Evolutionary conservation across 192 early-diverging fungal species (phyloP), one percentile per base, ranked within the genome.

Genomic region (Coemansia sp.): DNA sequence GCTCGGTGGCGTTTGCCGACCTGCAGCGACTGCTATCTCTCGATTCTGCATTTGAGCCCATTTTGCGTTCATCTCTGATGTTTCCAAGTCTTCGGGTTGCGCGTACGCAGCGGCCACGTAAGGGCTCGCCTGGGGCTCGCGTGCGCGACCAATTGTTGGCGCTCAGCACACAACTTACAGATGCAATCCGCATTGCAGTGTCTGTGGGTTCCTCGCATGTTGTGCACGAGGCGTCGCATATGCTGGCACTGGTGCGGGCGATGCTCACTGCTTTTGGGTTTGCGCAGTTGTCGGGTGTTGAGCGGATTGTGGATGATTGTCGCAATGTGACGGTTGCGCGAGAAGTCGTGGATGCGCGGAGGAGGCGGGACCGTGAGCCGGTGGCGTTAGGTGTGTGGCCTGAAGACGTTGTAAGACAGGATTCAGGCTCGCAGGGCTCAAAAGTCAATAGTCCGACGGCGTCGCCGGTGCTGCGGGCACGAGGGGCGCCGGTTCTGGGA

Each of bases 311-410:
- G 6, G 79, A 76, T 20, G 69, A 67, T 36, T 58, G 73, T 24
- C 60, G 60, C 28, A 74, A 72, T 20, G 64, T 74, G 18, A 74
- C 77, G 3, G 73, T 64, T 48, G 66, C 62, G 28, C 77, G 77
- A 6, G 77, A 80, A 40, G 54, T 49, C 2, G 56, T 79, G 10
- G 76, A 79, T 26, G 68, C 63, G 15, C 54, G 64, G 26, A 64
- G 66, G n/a, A 60, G 49, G 26, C 26, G 21, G 7, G 58, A 74
- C 3, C 46, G 38, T 2, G 24, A 71, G 12, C 66, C 77, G 1
- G 53, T 73, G 1, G 25, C 56, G 1, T 54, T 74, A 10, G 56
- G 52, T 0, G 17, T 31, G 11, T 80, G 77, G 77, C 77, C 77
- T 12, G 48, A 57, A 0, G 66, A 77, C 7, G 17, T 61, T 23